Conservation (phyloP, 2,329 filamentous ascomycete species). For the Orbilia oligospora region DNA sequence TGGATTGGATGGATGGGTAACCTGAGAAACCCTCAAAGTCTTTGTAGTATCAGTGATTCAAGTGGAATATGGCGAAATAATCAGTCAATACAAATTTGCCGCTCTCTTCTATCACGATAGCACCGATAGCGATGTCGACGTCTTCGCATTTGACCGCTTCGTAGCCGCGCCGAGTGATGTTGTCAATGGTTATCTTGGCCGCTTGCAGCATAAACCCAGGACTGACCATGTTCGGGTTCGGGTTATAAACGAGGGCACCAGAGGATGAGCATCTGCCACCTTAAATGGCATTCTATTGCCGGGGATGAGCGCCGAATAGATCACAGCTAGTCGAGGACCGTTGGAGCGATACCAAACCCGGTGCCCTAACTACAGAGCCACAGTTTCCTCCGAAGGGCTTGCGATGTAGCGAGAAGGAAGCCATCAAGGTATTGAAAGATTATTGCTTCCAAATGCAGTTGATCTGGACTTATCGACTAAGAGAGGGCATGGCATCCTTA, state of each 20-base stretch:
- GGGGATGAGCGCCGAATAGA: background rate
- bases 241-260: background rate
- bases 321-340: background rate
- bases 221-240: background rate
- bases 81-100: background rate
- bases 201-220: background rate
- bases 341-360: background rate
- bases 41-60: background rate
- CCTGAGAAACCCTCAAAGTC: background rate
- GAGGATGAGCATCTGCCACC: background rate
- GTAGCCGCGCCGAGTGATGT: background rate
- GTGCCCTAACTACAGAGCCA: background rate
- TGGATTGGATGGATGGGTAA: constrained; percentile 1
- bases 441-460: constrained; percentile 1
- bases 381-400: background rate
- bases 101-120: too few species aligned
- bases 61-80: background rate
- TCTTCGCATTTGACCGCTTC: background rate
- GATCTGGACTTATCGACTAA: background rate
- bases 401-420: background rate
- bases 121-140: background rate
- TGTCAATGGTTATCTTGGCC: background rate
- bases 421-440: background rate
- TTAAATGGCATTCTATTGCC: background rate
- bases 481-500: background rate